A percentile compares a stretch with the other conserved stretches of the same genome.
phyloP scores from a whole-genome alignment of 192 early-diverging fungal species.

The Coemansia sp. region DNA sequence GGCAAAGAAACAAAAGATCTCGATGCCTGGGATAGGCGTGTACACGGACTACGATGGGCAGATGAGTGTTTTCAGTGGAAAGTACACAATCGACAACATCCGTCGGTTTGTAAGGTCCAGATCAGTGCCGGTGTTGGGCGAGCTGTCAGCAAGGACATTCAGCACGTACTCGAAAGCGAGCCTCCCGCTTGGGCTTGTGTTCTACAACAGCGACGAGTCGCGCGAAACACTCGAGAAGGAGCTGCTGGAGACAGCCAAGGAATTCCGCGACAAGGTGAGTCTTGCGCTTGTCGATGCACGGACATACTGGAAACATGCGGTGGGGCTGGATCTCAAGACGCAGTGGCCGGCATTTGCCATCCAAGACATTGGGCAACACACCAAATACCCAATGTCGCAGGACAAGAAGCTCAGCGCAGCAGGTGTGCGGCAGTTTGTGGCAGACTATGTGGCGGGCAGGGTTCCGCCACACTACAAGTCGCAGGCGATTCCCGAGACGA shows the following conservation, averaged over 20 bases:
- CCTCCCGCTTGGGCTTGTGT: constrained; percentile 85
- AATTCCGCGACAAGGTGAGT: constrained; percentile 79
- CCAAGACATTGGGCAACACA: constrained; percentile 65
- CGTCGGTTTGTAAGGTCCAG: constrained; percentile 68
- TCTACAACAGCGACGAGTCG: constrained; percentile 68
- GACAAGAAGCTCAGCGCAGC: constrained; percentile 60
- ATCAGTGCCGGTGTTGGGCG: constrained; percentile 85
- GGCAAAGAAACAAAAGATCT: constrained; percentile 57
- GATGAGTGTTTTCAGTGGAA: constrained; percentile 64
- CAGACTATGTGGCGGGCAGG: constrained; percentile 63
- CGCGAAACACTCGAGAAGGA: constrained; percentile 54
- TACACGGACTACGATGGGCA: constrained; percentile 87
- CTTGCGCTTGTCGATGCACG: constrained; percentile 87
- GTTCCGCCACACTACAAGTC: constrained; percentile 76
- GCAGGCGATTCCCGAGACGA: constrained; percentile 72
- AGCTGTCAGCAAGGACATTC: constrained; percentile 89
- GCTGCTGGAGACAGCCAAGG: constrained; percentile 69
- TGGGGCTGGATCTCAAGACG: constrained; percentile 79
- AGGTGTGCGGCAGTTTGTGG: constrained; percentile 61
- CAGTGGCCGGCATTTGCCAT: constrained; percentile 94
- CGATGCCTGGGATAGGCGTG: constrained; percentile 69
- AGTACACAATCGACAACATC: constrained; percentile 56
- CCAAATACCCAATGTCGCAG: constrained; percentile 85
- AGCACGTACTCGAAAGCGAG: constrained; percentile 74
- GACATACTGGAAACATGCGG: constrained; percentile 80